Base-by-base conservation (phyloP, 306 rosid genomes). In the Citrullus colocynthis region DNA sequence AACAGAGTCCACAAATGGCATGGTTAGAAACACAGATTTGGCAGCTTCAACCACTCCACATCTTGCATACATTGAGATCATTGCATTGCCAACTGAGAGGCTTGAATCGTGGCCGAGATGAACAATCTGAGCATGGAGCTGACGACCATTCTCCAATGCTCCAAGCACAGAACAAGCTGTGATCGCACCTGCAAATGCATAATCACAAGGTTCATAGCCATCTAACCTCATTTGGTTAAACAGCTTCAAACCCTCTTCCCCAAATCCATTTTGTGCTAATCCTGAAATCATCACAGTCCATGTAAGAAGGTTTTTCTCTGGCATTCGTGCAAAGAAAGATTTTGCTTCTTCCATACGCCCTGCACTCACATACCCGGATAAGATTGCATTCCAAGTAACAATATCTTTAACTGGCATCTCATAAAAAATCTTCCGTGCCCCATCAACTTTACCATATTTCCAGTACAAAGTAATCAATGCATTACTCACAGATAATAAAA, bases 21-120 rank as follows among this genome's bases (percentile, higher is more conserved):
- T 78, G 51, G 81, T 78, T 7, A 63, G 75, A 30, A 78, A 78
- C 61, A 64, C 34, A 64, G 20, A 34, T 5, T 51, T 49, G 2
- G 81, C 81, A 78, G 75, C 81, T 48, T 78, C 81, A 63, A 78
- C 62, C 18, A 54, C 75, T 65, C 81, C 81, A 78, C 81, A 78
- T 65, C 75, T 78, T 20, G 81, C 74, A 78, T 78, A 78, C 81
- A 78, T 78, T 49, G 81, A 30, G 21, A 78, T 78, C 59, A 78
- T 45, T 78, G 81, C 81, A 78, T 78, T 78, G 32, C 81, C 75
- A 78, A 67, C 81, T 5, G 81, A 78, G 64, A 78, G 81, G 37
- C 75, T 78, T 20, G 81, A 49, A 51, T 78, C 37, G n/a, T 78
- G 81, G 10, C 75, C 81, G 37, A 63, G 54, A 52, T 37, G 73